Base-by-base conservation (phyloP, 2,329 filamentous ascomycete species). In the Ilyonectria destructans region DNA sequence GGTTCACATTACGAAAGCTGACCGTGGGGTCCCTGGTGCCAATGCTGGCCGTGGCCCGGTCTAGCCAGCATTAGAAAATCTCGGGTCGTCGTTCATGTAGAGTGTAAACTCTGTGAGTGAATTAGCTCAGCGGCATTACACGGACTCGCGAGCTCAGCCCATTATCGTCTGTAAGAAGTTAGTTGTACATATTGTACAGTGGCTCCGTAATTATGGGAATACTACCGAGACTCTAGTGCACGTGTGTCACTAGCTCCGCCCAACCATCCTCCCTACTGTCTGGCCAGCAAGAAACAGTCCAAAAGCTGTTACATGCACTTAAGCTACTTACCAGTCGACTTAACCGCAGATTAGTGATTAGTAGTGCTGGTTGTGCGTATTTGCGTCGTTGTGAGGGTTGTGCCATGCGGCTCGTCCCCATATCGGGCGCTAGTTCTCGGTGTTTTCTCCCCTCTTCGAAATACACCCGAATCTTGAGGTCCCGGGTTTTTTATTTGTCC, bases 391-490 rank as follows among this genome's bases (percentile, higher is more conserved):
- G 21, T 17, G 37, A 37, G 56, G 45, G 48, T 31, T 26, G 26
- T 48, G 37, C n/a, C 31, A 43, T 37, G 49, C 23, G 48, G 31
- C 48, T 49, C 49, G 49, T 49, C n/a, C 56, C 17, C 21, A 23
- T 51, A 21, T 29, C 8, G 33, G 6, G 49, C n/a, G 29, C 29
- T 19, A 35, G 33, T n/a, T 21, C 37, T 59, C 56, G 29, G 40
- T 43, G 17, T 10, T 43, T 52, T 60, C 29, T 59, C 21, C 17
- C 23, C n/a, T 26, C 26, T 15, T 23, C 26, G 19, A 10, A 46
- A 23, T 49, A 45, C 7, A 43, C 31, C 49, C 19, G 19, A 21
- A 26, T 29, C 13, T 26, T 21, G 35, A 29, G n/a, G 10, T 19
- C 26, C 17, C 19, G 21, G 5, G 46, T 51, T 40, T 40, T 4